A percentile compares a stretch with the other conserved stretches of the same genome.
These are phyloP conservation scores for Hypseocharis bilobata DNA, from an alignment of 441 rosid genomes.

Conservation along the genomic window DNA sequence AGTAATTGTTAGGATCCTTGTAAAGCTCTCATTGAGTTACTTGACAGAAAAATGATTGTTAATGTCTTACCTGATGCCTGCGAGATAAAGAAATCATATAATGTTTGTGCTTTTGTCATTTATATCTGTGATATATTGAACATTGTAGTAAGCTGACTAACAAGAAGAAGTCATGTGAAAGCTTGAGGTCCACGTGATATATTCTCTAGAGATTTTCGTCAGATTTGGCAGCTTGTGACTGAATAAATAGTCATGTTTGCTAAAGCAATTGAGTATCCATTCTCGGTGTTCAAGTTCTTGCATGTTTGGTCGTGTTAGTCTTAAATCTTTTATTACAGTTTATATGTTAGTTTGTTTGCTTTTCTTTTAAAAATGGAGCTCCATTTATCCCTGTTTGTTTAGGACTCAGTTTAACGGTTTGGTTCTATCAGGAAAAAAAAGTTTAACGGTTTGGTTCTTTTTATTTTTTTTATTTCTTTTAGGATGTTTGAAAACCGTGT, in stretches of 20 bases:
- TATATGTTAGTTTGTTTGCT: background rate
- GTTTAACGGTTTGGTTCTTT: conserved; percentile 6
- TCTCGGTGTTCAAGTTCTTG: no score
- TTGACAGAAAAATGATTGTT: no score
- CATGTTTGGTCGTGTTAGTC: background rate
- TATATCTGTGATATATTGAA: no score
- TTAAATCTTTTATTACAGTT: background rate
- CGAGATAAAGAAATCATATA: no score
- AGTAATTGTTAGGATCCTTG: no score
- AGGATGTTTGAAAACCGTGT: conserved; percentile 99
- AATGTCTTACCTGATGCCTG: no score
- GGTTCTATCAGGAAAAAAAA: no score
- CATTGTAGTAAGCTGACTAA: no score
- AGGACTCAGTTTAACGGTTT: background rate
- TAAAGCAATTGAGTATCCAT: no score
- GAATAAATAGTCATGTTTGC: background rate
- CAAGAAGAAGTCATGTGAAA: background rate
- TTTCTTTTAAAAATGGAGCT: background rate
- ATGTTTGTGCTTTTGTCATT: no score
- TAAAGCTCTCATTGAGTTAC: no score
- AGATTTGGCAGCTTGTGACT: background rate
- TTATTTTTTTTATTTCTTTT: conserved; percentile 26
- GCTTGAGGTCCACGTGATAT: background rate
- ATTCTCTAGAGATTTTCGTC: background rate
- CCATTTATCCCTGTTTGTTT: background rate